Evolutionary conservation across 73 alveolate genomes (phyloP), one percentile per base, ranked within the genome.

Genomic region (Paramecium pentaurelia): DNA sequence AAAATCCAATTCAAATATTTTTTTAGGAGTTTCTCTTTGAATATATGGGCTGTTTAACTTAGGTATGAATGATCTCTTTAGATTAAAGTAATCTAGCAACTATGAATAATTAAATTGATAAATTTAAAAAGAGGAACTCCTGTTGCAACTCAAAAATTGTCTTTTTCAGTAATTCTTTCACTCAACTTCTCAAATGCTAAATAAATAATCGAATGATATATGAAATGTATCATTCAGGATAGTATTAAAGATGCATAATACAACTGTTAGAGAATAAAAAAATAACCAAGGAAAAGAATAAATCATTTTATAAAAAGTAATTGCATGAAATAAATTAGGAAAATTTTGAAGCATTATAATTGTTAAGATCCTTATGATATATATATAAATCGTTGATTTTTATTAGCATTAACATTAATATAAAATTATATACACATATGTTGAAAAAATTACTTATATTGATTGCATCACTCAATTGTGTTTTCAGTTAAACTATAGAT

Each of bases 61-160:
- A 80, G 18, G 49, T 80, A 80, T 9, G 32, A 10, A 27, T 20
- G 77, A 80, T 80, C 38, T 6, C 45, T 80, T 22, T 80, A 71
- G 7, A 80, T 80, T 30, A n/a, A 71, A 16, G 16, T 20, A 14
- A 80, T 49, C 7, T 80, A 71, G 20, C 45, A 44, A 4, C 30
- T 58, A n/a, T 0, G 44, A 27, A 58, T 58, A 34, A 45, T 4
- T 80, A 44, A 27, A 25, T 45, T 9, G 9, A 49, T n/a, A 25
- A 47, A 54, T 47, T 45, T 14, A 10, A 1, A n/a, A 5, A 80
- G 30, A 49, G 91, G 73, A 47, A 80, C 91, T 27, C 77, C 91
- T 14, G 91, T 80, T 4, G 77, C 77, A 27, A 80, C 91, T 45
- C 77, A 71, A 27, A 80, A 71, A 45, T 80, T 80, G 71, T 45